phyloP scores from a whole-genome alignment of 2,329 filamentous ascomycete genomes.

The Colletotrichum sublineola region DNA sequence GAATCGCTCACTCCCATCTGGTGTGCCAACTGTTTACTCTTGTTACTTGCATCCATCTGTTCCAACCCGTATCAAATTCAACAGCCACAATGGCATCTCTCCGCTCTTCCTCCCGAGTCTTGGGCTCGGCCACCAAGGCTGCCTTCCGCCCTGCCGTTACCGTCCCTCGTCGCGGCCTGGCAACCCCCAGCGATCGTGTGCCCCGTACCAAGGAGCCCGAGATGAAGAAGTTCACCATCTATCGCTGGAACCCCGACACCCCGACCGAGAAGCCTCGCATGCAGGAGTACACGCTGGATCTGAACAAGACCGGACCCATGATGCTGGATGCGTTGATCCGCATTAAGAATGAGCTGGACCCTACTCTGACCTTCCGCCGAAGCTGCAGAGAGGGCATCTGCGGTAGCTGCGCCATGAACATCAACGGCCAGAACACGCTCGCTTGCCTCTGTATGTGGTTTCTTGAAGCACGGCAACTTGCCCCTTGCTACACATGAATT shows the following conservation, averaged over 20 bases:
- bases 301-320: constrained; percentile 99
- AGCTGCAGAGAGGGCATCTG: constrained; percentile 99
- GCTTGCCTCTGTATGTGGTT: constrained; percentile 90
- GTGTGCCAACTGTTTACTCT: constrained; percentile 10
- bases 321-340: constrained; percentile 95
- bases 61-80: constrained; percentile 13
- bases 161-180: constrained; percentile 62
- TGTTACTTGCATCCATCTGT: constrained; percentile 1
- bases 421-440: constrained; percentile 97
- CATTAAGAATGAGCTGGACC: constrained; percentile 99
- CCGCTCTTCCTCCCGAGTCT: constrained; percentile 68
- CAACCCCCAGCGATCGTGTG: constrained; percentile 66
- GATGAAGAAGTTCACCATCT: constrained; percentile 97
- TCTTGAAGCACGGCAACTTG: not conserved
- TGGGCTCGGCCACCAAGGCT: constrained; percentile 60
- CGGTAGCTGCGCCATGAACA: constrained; percentile 99
- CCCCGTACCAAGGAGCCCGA: constrained; percentile 73
- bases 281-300: constrained; percentile 93
- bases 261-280: constrained; percentile 94
- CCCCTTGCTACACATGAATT: not conserved
- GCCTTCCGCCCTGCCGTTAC: constrained; percentile 57
- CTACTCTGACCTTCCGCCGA: constrained; percentile 94
- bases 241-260: constrained; percentile 97
- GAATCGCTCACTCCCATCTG: constrained; percentile 6
- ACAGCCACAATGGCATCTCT: constrained; percentile 69